Conservation (phyloP, 2,329 filamentous ascomycete genomes). For the Harringtonia lauricola region DNA sequence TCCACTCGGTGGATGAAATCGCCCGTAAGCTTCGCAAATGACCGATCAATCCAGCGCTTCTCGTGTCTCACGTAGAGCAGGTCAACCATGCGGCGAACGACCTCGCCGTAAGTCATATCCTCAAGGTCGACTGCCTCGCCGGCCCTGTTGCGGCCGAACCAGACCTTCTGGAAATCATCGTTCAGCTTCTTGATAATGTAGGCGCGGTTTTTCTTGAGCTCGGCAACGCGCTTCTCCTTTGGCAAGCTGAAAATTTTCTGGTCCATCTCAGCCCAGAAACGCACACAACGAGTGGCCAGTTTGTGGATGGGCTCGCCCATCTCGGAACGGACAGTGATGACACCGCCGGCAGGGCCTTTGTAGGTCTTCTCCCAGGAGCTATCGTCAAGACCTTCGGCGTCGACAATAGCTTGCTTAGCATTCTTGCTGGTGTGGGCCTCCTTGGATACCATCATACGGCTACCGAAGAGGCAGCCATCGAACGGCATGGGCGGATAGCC, state of each 20-base stretch:
- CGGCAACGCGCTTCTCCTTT: conserved; percentile 82
- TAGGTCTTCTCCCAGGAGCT: conserved; percentile 86
- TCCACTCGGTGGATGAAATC: conserved; percentile 96
- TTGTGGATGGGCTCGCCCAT: conserved; percentile 99
- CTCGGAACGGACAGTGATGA: conserved; percentile 94
- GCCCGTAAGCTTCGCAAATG: conserved; percentile 71
- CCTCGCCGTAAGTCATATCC: conserved; percentile 90
- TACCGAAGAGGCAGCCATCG: conserved; percentile 83
- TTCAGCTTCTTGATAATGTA: conserved; percentile 95
- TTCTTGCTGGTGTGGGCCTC: conserved; percentile 80
- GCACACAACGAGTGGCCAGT: conserved; percentile 88
- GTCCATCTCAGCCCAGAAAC: conserved; percentile 98
- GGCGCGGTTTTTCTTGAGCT: conserved; percentile 77
- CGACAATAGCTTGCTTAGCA: conserved; percentile 83
- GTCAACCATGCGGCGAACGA: conserved; percentile 77
- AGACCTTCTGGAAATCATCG: conserved; percentile 92
- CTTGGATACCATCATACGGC: conserved; percentile 90
- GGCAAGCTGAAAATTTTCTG: conserved; percentile 94
- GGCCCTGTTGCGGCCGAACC: conserved; percentile 79
- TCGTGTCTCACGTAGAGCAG: conserved; percentile 89
- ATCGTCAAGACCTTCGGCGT: conserved; percentile 74
- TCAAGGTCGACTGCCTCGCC: conserved; percentile 79
- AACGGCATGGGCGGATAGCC: conserved; percentile 91
- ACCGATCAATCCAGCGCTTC: conserved; percentile 81
- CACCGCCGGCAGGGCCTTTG: conserved; percentile 79